Percentiles rank a stretch among this genome's conserved stretches.
These are phyloP conservation scores for Sarocladium brachiariae DNA, from an alignment of 2,329 filamentous ascomycete genomes.

Conservation along the genomic window DNA sequence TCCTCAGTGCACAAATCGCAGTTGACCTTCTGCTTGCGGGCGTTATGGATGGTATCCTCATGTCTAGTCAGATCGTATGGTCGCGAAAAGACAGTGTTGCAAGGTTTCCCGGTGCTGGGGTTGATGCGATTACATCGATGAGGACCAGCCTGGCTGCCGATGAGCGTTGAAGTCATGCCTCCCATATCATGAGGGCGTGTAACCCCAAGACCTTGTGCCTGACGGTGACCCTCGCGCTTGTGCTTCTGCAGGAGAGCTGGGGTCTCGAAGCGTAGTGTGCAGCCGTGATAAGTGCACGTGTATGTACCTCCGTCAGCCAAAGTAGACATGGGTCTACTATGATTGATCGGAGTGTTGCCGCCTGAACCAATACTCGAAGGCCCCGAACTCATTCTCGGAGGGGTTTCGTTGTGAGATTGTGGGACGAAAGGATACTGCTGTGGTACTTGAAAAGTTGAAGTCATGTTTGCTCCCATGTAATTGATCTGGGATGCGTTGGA, in stretches of 20 bases:
- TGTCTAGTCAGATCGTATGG: constrained; percentile 96
- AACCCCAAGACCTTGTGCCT: constrained; percentile 45
- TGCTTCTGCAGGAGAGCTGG: constrained; percentile 86
- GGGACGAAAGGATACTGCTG: constrained; percentile 47
- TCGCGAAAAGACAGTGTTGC: constrained; percentile 87
- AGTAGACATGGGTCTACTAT: constrained; percentile 52
- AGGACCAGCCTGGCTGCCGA: constrained; percentile 72
- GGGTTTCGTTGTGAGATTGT: constrained; percentile 24
- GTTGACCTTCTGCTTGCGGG: constrained; percentile 86
- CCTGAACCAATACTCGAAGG: constrained; percentile 31
- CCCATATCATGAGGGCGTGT: constrained; percentile 23
- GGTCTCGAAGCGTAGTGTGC: constrained; percentile 80
- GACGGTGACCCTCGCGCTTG: constrained; percentile 86
- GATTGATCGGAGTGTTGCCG: constrained; percentile 24
- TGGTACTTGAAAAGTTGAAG: constrained; percentile 33
- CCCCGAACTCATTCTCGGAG: constrained; percentile 34
- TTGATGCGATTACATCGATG: constrained; percentile 92
- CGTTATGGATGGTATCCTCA: constrained; percentile 96
- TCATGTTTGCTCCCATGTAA: constrained; percentile 24
- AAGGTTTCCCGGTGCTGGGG: constrained; percentile 89
- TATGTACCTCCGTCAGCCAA: constrained; percentile 81
- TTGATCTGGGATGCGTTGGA: constrained; percentile 5
- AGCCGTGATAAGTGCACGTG: constrained; percentile 93
- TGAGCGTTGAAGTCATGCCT: constrained; percentile 43
- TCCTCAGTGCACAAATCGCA: constrained; percentile 92